Evolutionary conservation across 306 rosid genomes (phyloP), one percentile per base, ranked within the genome.

Genomic region (Urtica urens): DNA sequence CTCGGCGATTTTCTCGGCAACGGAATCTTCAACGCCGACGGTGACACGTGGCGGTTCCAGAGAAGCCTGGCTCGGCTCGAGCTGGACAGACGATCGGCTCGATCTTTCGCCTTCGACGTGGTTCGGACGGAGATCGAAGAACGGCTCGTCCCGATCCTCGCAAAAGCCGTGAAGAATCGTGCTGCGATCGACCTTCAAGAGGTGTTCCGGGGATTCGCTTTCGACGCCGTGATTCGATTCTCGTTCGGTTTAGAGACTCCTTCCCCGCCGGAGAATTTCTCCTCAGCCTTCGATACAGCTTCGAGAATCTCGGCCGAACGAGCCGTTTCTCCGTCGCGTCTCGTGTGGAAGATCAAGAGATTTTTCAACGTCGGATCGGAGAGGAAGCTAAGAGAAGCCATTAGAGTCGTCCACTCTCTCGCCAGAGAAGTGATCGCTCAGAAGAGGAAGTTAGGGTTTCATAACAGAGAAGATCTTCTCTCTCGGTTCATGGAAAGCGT

Each of bases 11-110:
- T 85, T 62, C 59, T 85, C 2, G 95, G 95, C 1, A 68, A 73
- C 6, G 95, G 95, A 0, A 85, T 85, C 15, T 85, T 85, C 82
- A 85, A 85, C 78, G 93, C 78, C 24, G 95, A 85, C 40, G 95
- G 95, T 3, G 78, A 85, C 0, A 25, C 22, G 2, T 84, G 95
- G 95, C 64, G 38, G 38, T 84, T 84, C 11, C 95, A 84, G 60
- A 70, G 64, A 38, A 78, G 75, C 58, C 72, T 85, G 78, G 87
- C 86, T 2, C 63, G 70, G 22, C 30, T 66, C 3, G 93, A 78
- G 59, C 84, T 85, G 13, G 69, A 46, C 52, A 63, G 57, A 21
- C 18, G 28, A 39, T 82, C 87, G 6, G 59, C 77, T 19, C 60
- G 71, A 24, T 66, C 84, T 0, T 82, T 65, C 16, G 86, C 87